These are phyloP conservation scores for Globisporangium heterothallicum DNA, from an alignment of 352 stramenopile species.

Conservation along the genomic window DNA sequence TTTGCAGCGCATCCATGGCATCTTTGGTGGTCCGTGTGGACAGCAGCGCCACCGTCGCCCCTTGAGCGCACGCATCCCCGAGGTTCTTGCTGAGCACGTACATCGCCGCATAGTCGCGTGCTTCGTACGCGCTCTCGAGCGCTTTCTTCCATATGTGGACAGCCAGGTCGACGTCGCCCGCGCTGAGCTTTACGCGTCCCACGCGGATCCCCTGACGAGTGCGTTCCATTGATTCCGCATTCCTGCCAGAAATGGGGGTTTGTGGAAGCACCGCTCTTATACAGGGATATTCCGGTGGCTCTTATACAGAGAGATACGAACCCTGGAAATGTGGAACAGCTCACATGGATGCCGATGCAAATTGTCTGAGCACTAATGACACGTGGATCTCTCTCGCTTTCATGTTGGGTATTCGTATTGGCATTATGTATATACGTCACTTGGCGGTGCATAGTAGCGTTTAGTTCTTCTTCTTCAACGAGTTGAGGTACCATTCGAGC, in stretches of 20 bases:
- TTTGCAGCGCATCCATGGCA: slow-evolving; percentile 14
- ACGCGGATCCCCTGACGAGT: slow-evolving; percentile 18
- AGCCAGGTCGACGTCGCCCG: slow-evolving; percentile 27
- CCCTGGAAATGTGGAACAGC: no score
- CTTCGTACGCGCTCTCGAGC: slow-evolving; percentile 37
- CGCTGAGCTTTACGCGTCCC: slow-evolving; percentile 31
- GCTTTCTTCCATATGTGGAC: slow-evolving; percentile 45
- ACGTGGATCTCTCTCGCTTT: no score
- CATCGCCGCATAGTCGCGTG: slow-evolving; percentile 42
- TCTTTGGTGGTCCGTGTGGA: not conserved
- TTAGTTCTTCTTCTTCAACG: slow-evolving; percentile 69
- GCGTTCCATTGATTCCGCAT: not conserved
- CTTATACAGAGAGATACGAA: not conserved
- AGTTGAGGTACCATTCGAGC: slow-evolving; percentile 69
- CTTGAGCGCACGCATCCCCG: slow-evolving; percentile 30
- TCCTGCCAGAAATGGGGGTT: not conserved
- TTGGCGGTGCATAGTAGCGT: no score
- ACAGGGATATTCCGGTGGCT: not conserved
- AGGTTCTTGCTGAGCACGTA: slow-evolving; percentile 74
- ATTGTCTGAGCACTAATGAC: no score
- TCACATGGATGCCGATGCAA: no score
- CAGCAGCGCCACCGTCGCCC: not conserved
- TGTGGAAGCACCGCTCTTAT: not conserved
- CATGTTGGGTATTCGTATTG: no score
- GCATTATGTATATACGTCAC: no score